phyloP scores from a whole-genome alignment of 768 basidiomycete genomes.

The Crepidotus variabilis region DNA sequence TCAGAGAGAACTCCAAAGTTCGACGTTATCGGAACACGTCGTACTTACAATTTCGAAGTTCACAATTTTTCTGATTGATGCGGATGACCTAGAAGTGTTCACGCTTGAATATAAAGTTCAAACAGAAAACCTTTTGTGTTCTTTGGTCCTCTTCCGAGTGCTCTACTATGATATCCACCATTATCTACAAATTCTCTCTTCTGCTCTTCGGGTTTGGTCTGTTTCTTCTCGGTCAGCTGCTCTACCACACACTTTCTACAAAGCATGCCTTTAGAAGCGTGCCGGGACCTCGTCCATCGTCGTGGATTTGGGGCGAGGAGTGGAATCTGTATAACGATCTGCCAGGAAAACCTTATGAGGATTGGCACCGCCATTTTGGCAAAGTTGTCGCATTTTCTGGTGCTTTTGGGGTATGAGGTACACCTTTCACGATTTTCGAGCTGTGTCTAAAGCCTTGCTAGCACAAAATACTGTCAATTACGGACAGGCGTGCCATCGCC shows the following conservation, averaged over 20 bases:
- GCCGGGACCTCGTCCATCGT: constrained; percentile 47
- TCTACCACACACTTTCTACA: constrained; percentile 29
- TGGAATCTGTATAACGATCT: constrained; percentile 47
- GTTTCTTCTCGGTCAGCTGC: constrained; percentile 26
- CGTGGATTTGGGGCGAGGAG: constrained; percentile 60
- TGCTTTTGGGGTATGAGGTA: constrained; percentile 46
- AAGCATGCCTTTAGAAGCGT: constrained; percentile 36
- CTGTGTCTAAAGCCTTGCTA: constrained; percentile 19
- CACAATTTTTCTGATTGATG: neutral
- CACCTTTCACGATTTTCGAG: constrained; percentile 4
- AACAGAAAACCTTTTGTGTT: no score
- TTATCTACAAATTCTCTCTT: constrained; percentile 22
- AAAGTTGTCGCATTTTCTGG: constrained; percentile 53
- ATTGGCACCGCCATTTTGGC: constrained; percentile 53
- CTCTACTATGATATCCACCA: constrained; percentile 19
- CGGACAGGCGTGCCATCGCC: constrained; percentile 47
- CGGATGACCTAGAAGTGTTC: neutral
- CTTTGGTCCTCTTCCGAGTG: no score
- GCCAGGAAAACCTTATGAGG: constrained; percentile 50
- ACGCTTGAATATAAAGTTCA: no score
- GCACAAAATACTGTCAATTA: constrained; percentile 57
- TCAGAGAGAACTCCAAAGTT: no score
- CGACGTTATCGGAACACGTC: no score
- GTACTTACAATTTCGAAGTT: no score
- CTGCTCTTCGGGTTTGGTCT: constrained; percentile 25